Percentiles rank a stretch among this genome's conserved stretches.
These are phyloP conservation scores for Gillenia trifoliata DNA, from an alignment of 306 rosid species.

Conservation along the genomic window DNA sequence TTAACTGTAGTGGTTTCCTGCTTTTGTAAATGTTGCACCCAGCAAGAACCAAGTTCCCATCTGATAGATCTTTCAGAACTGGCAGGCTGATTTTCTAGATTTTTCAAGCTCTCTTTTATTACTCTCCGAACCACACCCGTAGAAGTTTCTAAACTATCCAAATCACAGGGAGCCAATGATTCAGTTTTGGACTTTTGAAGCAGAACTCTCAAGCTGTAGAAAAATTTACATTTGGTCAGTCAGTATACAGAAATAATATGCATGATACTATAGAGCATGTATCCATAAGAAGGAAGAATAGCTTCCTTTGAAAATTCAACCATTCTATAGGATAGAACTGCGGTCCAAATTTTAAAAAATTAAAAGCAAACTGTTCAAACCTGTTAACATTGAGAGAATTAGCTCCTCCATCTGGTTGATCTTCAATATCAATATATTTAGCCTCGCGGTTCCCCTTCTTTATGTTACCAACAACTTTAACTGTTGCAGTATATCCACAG, in stretches of 20 bases:
- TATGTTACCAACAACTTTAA: conserved; percentile 62
- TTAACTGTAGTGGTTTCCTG: conserved; percentile 45
- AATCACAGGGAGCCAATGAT: conserved; percentile 35
- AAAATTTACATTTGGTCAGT: conserved; percentile 14
- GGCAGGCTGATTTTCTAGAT: conserved; percentile 41
- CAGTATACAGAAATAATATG: neutral
- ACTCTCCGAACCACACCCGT: conserved; percentile 43
- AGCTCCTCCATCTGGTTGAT: conserved; percentile 89
- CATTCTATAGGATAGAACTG: neutral
- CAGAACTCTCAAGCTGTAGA: conserved; percentile 70
- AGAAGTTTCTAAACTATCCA: conserved; percentile 42
- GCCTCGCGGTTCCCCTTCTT: conserved; percentile 46
- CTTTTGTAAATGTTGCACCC: conserved; percentile 90
- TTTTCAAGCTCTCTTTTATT: conserved; percentile 52
- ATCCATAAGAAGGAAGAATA: neutral
- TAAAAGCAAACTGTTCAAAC: conserved; percentile 35
- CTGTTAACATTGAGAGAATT: conserved; percentile 88
- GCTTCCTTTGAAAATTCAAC: neutral
- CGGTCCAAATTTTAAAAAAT: neutral
- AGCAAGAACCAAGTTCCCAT: conserved; percentile 98
- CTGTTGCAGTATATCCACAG: conserved; percentile 82
- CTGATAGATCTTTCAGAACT: conserved; percentile 53
- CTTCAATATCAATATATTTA: conserved; percentile 62
- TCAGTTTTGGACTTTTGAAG: conserved; percentile 58
- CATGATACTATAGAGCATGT: neutral